phyloP scores from a whole-genome alignment of 2,329 filamentous ascomycete genomes.

The Coniella vitis region DNA sequence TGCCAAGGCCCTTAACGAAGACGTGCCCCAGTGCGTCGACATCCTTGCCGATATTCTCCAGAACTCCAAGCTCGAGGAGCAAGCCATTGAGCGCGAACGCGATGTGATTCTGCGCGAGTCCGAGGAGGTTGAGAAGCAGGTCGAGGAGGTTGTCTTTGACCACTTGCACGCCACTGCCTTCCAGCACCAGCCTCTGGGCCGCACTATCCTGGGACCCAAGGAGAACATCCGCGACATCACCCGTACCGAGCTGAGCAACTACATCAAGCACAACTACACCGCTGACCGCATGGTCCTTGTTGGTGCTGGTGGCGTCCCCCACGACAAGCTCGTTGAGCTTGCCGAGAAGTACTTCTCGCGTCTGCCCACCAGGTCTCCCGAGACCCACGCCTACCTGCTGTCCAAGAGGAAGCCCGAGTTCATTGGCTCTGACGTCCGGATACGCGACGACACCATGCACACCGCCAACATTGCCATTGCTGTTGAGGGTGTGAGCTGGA shows the following conservation, averaged over 20 bases:
- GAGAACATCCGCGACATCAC: conserved; percentile 98
- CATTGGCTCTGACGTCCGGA: conserved; percentile 89
- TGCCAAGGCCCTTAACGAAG: conserved; percentile 97
- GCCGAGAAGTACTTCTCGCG: conserved; percentile 91
- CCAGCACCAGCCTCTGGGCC: conserved; percentile 91
- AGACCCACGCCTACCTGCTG: conserved; percentile 66
- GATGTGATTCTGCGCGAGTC: conserved; percentile 98
- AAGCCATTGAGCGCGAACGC: conserved; percentile 92
- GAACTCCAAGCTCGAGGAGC: conserved; percentile 94
- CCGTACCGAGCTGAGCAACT: conserved; percentile 82
- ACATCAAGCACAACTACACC: conserved; percentile 99
- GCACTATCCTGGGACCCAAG: conserved; percentile 94
- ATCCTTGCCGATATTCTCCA: conserved; percentile 99
- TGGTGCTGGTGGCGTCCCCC: conserved; percentile 86
- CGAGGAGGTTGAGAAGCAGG: conserved; percentile 99
- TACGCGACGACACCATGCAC: conserved; percentile 92
- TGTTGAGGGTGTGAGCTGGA: conserved; percentile 99
- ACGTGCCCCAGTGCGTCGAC: conserved; percentile 93
- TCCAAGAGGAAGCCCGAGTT: conserved; percentile 91
- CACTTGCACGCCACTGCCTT: conserved; percentile 97
- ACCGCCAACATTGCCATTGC: conserved; percentile 97
- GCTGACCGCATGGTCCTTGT: conserved; percentile 99
- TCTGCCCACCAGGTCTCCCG: conserved; percentile 68
- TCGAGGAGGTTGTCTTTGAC: conserved; percentile 99
- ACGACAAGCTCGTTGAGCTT: conserved; percentile 88